Evolutionary conservation across 352 stramenopile genomes (phyloP).

Genomic region (Globisporangium orthogonon): DNA sequence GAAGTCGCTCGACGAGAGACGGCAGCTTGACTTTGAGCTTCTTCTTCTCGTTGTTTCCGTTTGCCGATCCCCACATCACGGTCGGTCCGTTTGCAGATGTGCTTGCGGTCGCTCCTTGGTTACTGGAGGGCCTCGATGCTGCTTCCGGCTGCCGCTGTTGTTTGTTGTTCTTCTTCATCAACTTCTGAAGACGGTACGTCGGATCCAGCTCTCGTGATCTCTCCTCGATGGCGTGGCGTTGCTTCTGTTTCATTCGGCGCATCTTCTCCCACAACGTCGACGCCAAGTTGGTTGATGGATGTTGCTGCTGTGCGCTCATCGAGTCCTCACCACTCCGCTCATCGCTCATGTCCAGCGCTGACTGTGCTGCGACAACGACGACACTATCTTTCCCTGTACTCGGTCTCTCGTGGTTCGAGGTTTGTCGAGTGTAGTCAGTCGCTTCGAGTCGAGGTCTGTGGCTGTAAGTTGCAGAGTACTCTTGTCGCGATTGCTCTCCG

Average conservation of each 20-base stretch:
- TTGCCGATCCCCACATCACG: constrained; percentile 36
- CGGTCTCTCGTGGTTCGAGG: no score
- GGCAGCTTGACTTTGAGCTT: constrained; percentile 63
- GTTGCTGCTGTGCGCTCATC: no score
- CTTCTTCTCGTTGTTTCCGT: constrained; percentile 34
- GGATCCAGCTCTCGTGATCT: constrained; percentile 37
- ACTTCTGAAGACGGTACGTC: constrained; percentile 46
- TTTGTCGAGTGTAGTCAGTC: no score
- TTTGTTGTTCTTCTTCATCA: constrained; percentile 25
- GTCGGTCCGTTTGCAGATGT: constrained; percentile 10
- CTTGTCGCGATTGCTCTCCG: no score
- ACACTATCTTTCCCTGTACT: no score
- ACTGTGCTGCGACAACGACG: not conserved
- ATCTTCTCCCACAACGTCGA: constrained; percentile 63
- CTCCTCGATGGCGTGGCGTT: constrained; percentile 29
- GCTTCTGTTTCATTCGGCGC: constrained; percentile 40
- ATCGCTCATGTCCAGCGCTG: not conserved
- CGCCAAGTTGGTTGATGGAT: constrained; percentile 6
- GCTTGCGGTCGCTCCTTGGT: constrained; percentile 11
- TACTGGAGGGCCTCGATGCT: constrained; percentile 8
- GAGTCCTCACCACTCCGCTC: no score
- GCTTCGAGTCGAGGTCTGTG: no score
- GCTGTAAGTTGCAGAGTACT: no score
- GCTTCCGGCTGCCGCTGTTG: not conserved
- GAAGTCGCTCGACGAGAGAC: constrained; percentile 64